A percentile compares a stretch with the other conserved stretches of the same genome.
Conservation (phyloP, 495 filamentous ascomycete genomes). For the Aspergillus homomorphus region DNA sequence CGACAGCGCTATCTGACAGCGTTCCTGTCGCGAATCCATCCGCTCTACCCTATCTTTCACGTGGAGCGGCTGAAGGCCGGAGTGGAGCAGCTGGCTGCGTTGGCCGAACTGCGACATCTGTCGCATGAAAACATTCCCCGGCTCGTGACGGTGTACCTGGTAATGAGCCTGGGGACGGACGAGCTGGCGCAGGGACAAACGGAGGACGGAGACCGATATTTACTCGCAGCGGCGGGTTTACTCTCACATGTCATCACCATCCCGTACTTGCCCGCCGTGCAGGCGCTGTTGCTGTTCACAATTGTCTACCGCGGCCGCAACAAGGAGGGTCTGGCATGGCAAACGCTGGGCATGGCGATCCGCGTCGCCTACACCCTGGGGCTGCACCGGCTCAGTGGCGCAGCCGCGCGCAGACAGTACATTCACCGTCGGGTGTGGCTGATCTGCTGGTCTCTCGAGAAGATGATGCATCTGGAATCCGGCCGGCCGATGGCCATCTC, state of each 20-base stretch:
- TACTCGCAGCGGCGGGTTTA: constrained; percentile 13
- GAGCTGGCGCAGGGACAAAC: constrained; percentile 4
- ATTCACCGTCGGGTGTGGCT: constrained; percentile 11
- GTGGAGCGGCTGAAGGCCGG: not conserved
- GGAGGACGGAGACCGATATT: constrained; percentile 12
- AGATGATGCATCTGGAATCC: constrained; percentile 15
- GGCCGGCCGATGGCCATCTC: constrained; percentile 7
- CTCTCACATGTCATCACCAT: constrained; percentile 13
- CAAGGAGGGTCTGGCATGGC: constrained; percentile 18
- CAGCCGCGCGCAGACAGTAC: not conserved
- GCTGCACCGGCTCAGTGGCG: not conserved
- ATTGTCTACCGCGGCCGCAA: constrained; percentile 12
- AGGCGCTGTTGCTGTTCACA: constrained; percentile 14
- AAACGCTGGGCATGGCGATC: constrained; percentile 15
- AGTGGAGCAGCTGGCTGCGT: not conserved
- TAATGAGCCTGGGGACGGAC: constrained; percentile 14
- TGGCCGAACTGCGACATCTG: not conserved
- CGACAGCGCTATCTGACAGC: constrained; percentile 2
- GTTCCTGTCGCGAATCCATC: constrained; percentile 9
- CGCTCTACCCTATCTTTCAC: constrained; percentile 14
- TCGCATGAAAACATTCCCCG: constrained; percentile 8
- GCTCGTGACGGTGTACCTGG: constrained; percentile 11
- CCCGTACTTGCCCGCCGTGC: constrained; percentile 14
- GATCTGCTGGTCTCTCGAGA: constrained; percentile 14
- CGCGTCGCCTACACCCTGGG: constrained; percentile 16